These are phyloP conservation scores for Phytophthora pluvialis DNA, from an alignment of 352 stramenopile species.

Conservation along the genomic window DNA sequence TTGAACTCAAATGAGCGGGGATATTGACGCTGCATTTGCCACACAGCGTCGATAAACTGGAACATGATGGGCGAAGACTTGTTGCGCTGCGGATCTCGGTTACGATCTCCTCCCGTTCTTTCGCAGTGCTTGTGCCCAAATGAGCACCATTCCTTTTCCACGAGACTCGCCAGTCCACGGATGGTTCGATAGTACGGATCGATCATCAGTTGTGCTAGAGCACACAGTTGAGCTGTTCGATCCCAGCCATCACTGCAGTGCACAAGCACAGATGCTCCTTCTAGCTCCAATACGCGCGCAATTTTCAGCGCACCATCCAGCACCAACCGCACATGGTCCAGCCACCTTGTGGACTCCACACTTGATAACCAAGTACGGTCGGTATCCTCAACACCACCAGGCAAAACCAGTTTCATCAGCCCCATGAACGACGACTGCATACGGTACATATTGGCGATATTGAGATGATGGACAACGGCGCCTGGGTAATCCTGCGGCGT, in stretches of 20 bases:
- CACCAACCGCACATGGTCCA: conserved; percentile 86
- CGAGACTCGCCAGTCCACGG: conserved; percentile 74
- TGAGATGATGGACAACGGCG: conserved; percentile 82
- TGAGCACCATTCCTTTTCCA: conserved; percentile 89
- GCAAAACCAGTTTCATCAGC: conserved; percentile 75
- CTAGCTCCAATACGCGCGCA: conserved; percentile 83
- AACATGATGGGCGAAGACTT: conserved; percentile 89
- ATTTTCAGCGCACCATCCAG: conserved; percentile 86
- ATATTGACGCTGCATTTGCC: conserved; percentile 86
- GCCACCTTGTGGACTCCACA: conserved; percentile 82
- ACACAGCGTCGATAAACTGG: conserved; percentile 87
- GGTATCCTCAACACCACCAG: conserved; percentile 65
- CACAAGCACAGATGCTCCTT: conserved; percentile 83
- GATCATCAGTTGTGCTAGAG: conserved; percentile 87
- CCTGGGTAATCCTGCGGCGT: conserved; percentile 82
- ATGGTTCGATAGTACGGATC: conserved; percentile 90
- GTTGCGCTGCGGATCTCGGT: conserved; percentile 72
- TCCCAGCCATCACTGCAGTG: conserved; percentile 92
- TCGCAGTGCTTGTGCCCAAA: conserved; percentile 90
- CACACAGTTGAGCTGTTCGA: conserved; percentile 79
- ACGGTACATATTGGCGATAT: conserved; percentile 95
- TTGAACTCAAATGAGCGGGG: conserved; percentile 88
- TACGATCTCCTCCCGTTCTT: conserved; percentile 70
- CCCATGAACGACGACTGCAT: conserved; percentile 86
- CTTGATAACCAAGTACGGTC: conserved; percentile 75